These are phyloP conservation scores for Platismatia glauca DNA, from an alignment of 495 filamentous ascomycete genomes.

Conservation along the genomic window DNA sequence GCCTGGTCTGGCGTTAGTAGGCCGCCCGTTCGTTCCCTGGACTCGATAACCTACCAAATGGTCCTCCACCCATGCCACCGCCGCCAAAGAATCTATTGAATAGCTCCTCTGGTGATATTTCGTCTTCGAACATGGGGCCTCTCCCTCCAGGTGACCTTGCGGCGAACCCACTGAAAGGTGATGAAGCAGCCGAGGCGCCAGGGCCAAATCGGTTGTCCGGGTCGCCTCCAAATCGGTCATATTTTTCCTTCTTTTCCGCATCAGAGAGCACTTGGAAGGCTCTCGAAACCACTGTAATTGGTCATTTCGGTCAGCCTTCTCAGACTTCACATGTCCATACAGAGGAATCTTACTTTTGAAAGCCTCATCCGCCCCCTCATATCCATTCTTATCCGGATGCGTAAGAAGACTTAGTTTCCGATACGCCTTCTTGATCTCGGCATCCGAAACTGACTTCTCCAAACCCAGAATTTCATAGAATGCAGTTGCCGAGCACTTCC, in stretches of 20 bases:
- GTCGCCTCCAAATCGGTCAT: conserved; percentile 80
- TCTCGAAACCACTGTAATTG: conserved; percentile 66
- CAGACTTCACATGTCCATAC: neutral
- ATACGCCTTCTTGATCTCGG: conserved; percentile 95
- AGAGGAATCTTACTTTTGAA: conserved; percentile 71
- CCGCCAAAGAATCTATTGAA: conserved; percentile 92
- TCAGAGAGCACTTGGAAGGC: conserved; percentile 93
- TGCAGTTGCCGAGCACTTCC: conserved; percentile 69
- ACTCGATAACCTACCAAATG: conserved; percentile 46
- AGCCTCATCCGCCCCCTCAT: conserved; percentile 90
- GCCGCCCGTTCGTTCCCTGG: conserved; percentile 4
- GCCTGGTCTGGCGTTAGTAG: conserved; percentile 26
- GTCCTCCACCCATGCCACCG: conserved; percentile 54
- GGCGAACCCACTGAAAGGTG: conserved; percentile 61
- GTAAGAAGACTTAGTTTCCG: conserved; percentile 85
- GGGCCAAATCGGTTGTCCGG: conserved; percentile 77
- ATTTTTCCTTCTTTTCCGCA: conserved; percentile 80
- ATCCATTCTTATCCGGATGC: conserved; percentile 98
- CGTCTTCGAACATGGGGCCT: conserved; percentile 66
- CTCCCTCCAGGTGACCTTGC: conserved; percentile 38
- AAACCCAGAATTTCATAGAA: conserved; percentile 90
- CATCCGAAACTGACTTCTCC: conserved; percentile 62
- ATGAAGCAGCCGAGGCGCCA: conserved; percentile 40
- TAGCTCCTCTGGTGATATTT: conserved; percentile 93
- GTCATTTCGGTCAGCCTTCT: conserved; percentile 12